Conservation (phyloP, 1,284 basidiomycete species). For the Caloboletus firmus region DNA sequence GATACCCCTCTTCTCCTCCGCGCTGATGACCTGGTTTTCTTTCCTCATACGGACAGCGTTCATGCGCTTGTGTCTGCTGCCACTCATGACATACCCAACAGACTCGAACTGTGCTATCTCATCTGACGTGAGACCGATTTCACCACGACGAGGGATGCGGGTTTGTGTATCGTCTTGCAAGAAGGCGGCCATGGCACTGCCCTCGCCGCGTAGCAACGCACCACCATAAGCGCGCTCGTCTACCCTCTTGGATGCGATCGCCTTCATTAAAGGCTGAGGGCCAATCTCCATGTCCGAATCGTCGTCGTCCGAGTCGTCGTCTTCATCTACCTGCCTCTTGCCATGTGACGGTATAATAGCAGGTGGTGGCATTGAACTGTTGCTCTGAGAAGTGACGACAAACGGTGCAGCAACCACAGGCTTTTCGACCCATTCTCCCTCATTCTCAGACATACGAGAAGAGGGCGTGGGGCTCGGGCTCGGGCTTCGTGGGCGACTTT, state of each 20-base stretch:
- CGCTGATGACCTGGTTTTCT: constrained; percentile 98
- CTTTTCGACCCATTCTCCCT: constrained; percentile 76
- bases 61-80: constrained; percentile 90
- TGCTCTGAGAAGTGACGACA: constrained; percentile 20
- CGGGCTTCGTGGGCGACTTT: constrained; percentile 35
- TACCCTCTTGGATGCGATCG: constrained; percentile 48
- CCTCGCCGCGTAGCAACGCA: constrained; percentile 90
- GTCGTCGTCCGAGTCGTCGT: constrained; percentile 39
- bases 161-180: constrained; percentile 82
- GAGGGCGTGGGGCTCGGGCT: constrained; percentile 37
- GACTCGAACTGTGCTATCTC: constrained; percentile 86
- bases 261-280: constrained; percentile 54
- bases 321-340: constrained; percentile 35
- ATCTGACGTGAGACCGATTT: constrained; percentile 88
- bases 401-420: constrained; percentile 40
- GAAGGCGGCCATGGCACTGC: constrained; percentile 95
- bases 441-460: constrained; percentile 41
- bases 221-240: constrained; percentile 84
- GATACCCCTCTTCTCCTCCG: constrained; percentile 95
- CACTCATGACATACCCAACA: constrained; percentile 98
- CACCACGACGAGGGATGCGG: constrained; percentile 97
- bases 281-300: constrained; percentile 57
- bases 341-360: constrained; percentile 21
- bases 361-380: constrained; percentile 24
- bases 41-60: constrained; percentile 97